Base-by-base conservation (phyloP, 805 yeast genomes). In the Candida saitoana region DNA sequence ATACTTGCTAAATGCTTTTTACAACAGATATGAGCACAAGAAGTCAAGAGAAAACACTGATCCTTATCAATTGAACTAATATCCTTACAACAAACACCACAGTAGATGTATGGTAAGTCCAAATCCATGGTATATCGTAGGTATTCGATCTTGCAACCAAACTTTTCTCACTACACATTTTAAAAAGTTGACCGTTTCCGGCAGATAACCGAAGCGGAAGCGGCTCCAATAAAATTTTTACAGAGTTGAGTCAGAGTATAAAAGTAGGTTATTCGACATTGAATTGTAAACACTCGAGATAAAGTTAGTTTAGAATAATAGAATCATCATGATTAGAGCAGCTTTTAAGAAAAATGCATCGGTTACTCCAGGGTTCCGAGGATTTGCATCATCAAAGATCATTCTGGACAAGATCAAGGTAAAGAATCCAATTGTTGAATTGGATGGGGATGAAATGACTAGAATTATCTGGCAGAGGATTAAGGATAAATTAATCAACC, bases 371-470 rank as follows among this genome's bases (percentile, higher is more conserved):
- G 24, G 34, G 20, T 19, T 25, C 16, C 52, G 57, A 39, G 34
- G 47, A 14, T 49, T 53, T 36, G 43, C 54, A 14, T 18, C 48
- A 11, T 41, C 47, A 12, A 20, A 30, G 15, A 24, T 15, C 4
- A 18, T 22, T 15, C 37, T 49, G 29, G 54, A 49, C 42, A 84
- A 84, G 59, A 80, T 85, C 59, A 78, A 79, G 53, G 90, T 85
- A 36, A 75, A 77, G 55, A 77, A 73, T 42, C 91, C 91, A 36
- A 69, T 85, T 47, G 93, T 85, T 43, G 93, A 85, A 51, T 60
- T 85, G 57, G 90, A 84, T 56, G 93, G 93, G 54, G 93, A 85
- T 62, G 93, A 85, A 62, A 84, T 83, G 91, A 85, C 93, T 49
- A 72, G 91, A 62, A 84, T 85, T 57, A 85, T 85, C 61, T 85